These are phyloP conservation scores for Stephanodiscus triporus DNA, from an alignment of 108 stramenopile genomes.

Conservation along the genomic window DNA sequence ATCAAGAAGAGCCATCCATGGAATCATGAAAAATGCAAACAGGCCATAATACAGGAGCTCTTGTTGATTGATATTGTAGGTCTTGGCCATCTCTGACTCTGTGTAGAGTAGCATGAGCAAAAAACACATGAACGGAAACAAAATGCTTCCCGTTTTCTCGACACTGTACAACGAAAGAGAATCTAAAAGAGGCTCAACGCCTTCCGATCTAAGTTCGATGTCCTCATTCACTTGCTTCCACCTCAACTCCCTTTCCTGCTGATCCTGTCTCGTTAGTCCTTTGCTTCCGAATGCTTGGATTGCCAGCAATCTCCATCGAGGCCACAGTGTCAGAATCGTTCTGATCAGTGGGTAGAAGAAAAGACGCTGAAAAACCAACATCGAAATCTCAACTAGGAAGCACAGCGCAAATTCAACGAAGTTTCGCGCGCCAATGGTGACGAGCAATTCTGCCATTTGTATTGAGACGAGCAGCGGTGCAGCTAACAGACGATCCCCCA, in stretches of 20 bases:
- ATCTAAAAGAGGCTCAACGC: slow-evolving; percentile 83
- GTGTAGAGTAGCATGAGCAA: slow-evolving; percentile 62
- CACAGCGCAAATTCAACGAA: slow-evolving; percentile 77
- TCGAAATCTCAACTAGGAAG: slow-evolving; percentile 65
- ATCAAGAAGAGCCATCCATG: slow-evolving; percentile 66
- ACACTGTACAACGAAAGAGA: slow-evolving; percentile 64
- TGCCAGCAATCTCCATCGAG: slow-evolving; percentile 71
- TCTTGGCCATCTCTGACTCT: slow-evolving; percentile 70
- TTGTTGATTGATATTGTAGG: slow-evolving; percentile 73
- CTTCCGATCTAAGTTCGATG: slow-evolving; percentile 79
- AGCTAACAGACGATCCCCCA: slow-evolving; percentile 67
- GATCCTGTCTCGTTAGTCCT: slow-evolving; percentile 73
- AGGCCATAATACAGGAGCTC: slow-evolving; percentile 82
- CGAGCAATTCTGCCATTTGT: slow-evolving; percentile 64
- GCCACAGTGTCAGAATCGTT: slow-evolving; percentile 55
- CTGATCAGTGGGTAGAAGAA: slow-evolving; percentile 75
- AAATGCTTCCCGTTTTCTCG: slow-evolving; percentile 53
- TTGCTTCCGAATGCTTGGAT: slow-evolving; percentile 37
- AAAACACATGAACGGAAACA: slow-evolving; percentile 67
- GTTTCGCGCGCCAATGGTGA: slow-evolving; percentile 81
- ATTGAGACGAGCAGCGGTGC: slow-evolving; percentile 71
- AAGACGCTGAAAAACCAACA: slow-evolving; percentile 69
- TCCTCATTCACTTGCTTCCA: slow-evolving; percentile 82
- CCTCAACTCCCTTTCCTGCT: slow-evolving; percentile 69
- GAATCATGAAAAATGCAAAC: slow-evolving; percentile 74